These are phyloP conservation scores for Amanita molliuscula DNA, from an alignment of 768 basidiomycete genomes.

Conservation along the genomic window DNA sequence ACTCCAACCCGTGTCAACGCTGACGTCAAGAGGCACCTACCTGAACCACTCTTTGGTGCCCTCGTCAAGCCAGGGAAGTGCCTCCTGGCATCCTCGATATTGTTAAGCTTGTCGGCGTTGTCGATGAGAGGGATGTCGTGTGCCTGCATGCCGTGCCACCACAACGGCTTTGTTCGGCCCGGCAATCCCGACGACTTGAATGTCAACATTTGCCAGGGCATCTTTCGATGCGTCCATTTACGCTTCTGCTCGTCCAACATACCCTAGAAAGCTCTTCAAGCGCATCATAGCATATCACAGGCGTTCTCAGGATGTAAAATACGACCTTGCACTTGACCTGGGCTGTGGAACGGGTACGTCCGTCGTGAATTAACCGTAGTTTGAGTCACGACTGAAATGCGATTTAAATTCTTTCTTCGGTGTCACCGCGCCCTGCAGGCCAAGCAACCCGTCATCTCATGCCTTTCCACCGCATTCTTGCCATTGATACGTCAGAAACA, in stretches of 20 bases:
- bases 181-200: not conserved
- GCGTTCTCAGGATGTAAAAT: slow-evolving; percentile 17
- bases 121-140: too few relatives aligned
- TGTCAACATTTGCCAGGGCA: slow-evolving; percentile 57
- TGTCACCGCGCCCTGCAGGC: slow-evolving; percentile 21
- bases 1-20: not conserved
- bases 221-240: slow-evolving; percentile 63
- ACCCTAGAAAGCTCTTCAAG: slow-evolving; percentile 57
- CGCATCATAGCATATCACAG: slow-evolving; percentile 51
- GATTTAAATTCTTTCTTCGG: not conserved
- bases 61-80: slow-evolving; percentile 95
- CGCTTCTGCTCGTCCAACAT: slow-evolving; percentile 62
- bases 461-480: slow-evolving; percentile 50
- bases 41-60: slow-evolving; percentile 99
- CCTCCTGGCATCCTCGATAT: slow-evolving; percentile 97
- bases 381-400: not conserved
- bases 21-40: slow-evolving; percentile 22
- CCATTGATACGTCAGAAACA: slow-evolving; percentile 61
- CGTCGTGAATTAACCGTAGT: slow-evolving; percentile 25
- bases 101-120: slow-evolving; percentile 92
- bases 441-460: slow-evolving; percentile 55
- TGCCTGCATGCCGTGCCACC: too few relatives aligned
- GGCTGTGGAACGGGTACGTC: slow-evolving; percentile 60
- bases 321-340: slow-evolving; percentile 59
- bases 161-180: too few relatives aligned